Evolutionary conservation across 495 filamentous ascomycete species (phyloP), one percentile per base, ranked within the genome.

Genomic region (Penicillium ucsense): DNA sequence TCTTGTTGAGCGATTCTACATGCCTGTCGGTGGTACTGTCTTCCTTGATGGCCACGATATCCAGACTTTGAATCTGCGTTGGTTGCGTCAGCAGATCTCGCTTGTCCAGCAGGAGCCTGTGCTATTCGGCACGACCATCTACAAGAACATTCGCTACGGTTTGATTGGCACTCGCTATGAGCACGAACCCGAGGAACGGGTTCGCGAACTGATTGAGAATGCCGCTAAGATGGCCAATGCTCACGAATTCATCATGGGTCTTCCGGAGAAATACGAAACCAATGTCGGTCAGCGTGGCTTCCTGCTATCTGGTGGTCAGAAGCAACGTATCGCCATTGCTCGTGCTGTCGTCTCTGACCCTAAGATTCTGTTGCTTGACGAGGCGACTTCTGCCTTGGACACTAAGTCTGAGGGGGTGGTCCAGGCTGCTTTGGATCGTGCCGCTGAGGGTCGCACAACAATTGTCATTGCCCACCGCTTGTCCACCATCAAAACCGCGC

Each of bases 211-310:
- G 8, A 79, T 96, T 29, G 72, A 82, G 44, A 79, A 89, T 30
- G 91, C 92, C 29, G 86, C 90, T 10, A 84, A 81, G 57, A 94
- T 86, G 80, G 83, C 92, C 33, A 96, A 95, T 58, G 91, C 90
- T 3, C 89, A 95, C 55, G 89, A 91, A 46, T 97, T 97, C 60
- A 82, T 98, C 55, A 78, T 65, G 9, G 67, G 70, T n/a, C 71
- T 97, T 4, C 91, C 92, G 0, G 85, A 96, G 61, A 83, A 85
- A 2, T 96, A 95, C 58, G 81, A 95, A 55, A 97, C 92, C 0
- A 86, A 94, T 52, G 92, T 98, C 43, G 92, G 92, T 45, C 91
- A 97, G 64, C 85, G 92, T 38, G 92, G 92, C 8, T 94, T 94
- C 64, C 66, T 95, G 36, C 74, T 98, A 34, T 90, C 85, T 46